Base-by-base conservation (phyloP, 805 yeast genomes). In the Hanseniaspora taiwanica region DNA sequence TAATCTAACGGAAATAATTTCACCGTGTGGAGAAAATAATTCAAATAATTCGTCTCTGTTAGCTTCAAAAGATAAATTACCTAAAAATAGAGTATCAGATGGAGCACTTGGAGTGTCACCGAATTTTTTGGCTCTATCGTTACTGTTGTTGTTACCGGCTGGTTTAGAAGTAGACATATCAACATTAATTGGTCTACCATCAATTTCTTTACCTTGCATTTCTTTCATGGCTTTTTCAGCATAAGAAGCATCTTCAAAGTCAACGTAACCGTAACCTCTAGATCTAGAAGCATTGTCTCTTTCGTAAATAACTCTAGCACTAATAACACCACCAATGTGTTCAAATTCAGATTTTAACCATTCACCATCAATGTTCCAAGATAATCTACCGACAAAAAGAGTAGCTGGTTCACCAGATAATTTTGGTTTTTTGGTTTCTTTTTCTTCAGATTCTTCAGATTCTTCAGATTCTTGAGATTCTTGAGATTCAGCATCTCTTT, bases 181-280 rank as follows among this genome's bases (percentile, higher is more conserved):
- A 56, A 86, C 72, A 72, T 87, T 87, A 60, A 91, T 74, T 60
- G 93, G 84, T 74, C 98, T 81, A 54, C 98, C 97, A 54, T 91
- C 98, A 51, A 91, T 80, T 69, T 89, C 97, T 60, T 72, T 76
- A 59, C 94, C 97, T 67, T 86, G 94, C 75, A 71, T 72, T 60
- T 79, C 83, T 46, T 68, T 68, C 46, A 89, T 63, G 8, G 97
- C 97, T 64, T 78, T 80, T 63, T 84, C 86, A 50, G 96, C 98
- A 46, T 68, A 69, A 21, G 74, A 73, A 56, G 74, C 76, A 54
- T 71, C 65, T 53, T 76, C 85, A 59, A 91, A 91, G 62, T 91
- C 98, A 63, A 91, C 96, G 68, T 91, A 91, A 62, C 94, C 94
- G 72, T 83, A 89, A 63, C 98, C 98, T 72, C 89, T 80, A 42